phyloP scores from a whole-genome alignment of 2,329 filamentous ascomycete species.

The Dactylellina parvicollis region DNA sequence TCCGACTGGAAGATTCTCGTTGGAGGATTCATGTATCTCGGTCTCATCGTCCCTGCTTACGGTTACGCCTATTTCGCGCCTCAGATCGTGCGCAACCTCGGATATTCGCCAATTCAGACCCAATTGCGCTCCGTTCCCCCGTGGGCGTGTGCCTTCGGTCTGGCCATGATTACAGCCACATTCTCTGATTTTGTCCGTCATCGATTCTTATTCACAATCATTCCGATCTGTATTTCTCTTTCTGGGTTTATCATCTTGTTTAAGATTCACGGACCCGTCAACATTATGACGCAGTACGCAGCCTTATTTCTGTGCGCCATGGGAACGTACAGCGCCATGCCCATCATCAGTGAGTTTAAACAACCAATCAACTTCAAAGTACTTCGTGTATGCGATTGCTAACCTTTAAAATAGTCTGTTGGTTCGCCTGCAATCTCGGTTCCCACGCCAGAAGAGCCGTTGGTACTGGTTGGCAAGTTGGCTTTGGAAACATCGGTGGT shows the following conservation, averaged over 20 bases:
- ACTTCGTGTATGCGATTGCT: slow-evolving; percentile 55
- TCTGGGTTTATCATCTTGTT: slow-evolving; percentile 80
- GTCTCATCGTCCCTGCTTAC: slow-evolving; percentile 79
- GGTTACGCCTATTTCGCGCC: slow-evolving; percentile 81
- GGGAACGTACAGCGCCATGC: slow-evolving; percentile 87
- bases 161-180: slow-evolving; percentile 78
- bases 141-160: slow-evolving; percentile 78
- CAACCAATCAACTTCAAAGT: no score
- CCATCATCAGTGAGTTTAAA: slow-evolving; percentile 69
- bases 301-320: slow-evolving; percentile 83
- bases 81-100: slow-evolving; percentile 74
- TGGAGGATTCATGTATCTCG: slow-evolving; percentile 83
- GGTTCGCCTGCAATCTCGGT: slow-evolving; percentile 82
- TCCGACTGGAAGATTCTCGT: slow-evolving; percentile 75
- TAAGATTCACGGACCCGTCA: slow-evolving; percentile 70
- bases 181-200: slow-evolving; percentile 77
- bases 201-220: slow-evolving; percentile 77
- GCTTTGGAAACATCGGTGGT: slow-evolving; percentile 81
- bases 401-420: slow-evolving; percentile 67
- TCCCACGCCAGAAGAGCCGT: slow-evolving; percentile 77
- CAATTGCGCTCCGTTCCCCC: slow-evolving; percentile 68
- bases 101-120: slow-evolving; percentile 68
- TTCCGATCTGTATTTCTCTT: slow-evolving; percentile 75
- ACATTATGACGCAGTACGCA: slow-evolving; percentile 75
- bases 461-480: slow-evolving; percentile 79